Conservation (phyloP, 1,284 basidiomycete species). For the Pisolithus thermaeus region DNA sequence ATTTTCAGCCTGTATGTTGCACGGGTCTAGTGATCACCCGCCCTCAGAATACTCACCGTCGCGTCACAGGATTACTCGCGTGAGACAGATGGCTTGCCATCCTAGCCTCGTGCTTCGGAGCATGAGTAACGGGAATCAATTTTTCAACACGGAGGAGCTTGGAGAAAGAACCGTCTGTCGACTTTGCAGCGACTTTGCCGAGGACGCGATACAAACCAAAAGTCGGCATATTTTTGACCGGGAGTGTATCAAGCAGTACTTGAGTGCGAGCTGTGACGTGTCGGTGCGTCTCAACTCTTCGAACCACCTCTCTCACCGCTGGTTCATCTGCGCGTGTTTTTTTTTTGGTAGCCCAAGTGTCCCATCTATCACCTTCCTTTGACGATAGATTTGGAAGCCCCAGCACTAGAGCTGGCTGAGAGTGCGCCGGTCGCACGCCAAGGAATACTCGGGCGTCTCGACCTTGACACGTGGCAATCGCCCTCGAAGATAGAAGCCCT, state of each 20-base stretch:
- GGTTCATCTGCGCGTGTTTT: slow-evolving; percentile 1
- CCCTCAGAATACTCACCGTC: background rate
- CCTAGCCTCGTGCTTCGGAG: slow-evolving; percentile 93
- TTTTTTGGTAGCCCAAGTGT: slow-evolving; percentile 68
- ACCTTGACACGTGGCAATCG: slow-evolving; percentile 88
- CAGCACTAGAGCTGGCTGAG: slow-evolving; percentile 81
- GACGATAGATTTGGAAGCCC: slow-evolving; percentile 93
- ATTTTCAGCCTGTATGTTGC: slow-evolving; percentile 76
- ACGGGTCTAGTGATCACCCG: background rate
- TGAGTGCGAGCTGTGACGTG: slow-evolving; percentile 71
- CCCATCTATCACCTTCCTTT: slow-evolving; percentile 93
- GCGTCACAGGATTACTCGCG: slow-evolving; percentile 60
- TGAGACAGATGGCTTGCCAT: slow-evolving; percentile 96
- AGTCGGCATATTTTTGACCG: slow-evolving; percentile 92
- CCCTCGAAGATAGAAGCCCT: slow-evolving; percentile 97
- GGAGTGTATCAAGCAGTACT: slow-evolving; percentile 93
- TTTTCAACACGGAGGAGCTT: slow-evolving; percentile 48
- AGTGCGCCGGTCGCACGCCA: slow-evolving; percentile 63
- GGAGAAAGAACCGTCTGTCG: slow-evolving; percentile 81
- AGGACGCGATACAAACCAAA: slow-evolving; percentile 92
- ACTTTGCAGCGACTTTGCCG: slow-evolving; percentile 95
- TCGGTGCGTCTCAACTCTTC: slow-evolving; percentile 41
- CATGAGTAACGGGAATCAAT: slow-evolving; percentile 65
- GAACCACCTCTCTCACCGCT: background rate
- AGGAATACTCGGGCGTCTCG: slow-evolving; percentile 88